Evolutionary conservation across 2,329 filamentous ascomycete genomes (phyloP).

Genomic region (Cercospora brassicicola): DNA sequence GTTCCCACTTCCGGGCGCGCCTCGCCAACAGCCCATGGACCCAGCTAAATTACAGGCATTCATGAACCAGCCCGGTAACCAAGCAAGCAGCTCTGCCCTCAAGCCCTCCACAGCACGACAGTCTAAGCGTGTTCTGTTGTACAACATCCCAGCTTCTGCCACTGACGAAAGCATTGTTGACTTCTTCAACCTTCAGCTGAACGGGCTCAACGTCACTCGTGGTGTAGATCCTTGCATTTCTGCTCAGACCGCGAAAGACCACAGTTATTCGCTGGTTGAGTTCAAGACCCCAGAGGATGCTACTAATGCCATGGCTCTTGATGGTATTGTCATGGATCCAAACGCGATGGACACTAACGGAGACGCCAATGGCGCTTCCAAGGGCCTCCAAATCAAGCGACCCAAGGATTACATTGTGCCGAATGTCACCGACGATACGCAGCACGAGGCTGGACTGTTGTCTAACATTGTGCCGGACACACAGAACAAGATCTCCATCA

Average conservation of each 20-base stretch:
- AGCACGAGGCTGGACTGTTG: constrained; percentile 73
- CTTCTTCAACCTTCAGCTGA: constrained; percentile 96
- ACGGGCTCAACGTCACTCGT: constrained; percentile 89
- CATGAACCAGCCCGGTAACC: constrained; percentile 82
- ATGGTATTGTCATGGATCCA: constrained; percentile 82
- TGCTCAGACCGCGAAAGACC: constrained; percentile 77
- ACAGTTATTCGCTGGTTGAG: constrained; percentile 80
- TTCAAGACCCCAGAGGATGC: constrained; percentile 86
- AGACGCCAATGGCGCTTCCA: constrained; percentile 53
- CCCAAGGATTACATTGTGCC: constrained; percentile 98
- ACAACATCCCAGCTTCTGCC: constrained; percentile 73
- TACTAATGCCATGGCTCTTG: constrained; percentile 84
- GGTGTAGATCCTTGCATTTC: constrained; percentile 80
- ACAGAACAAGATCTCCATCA: constrained; percentile 90
- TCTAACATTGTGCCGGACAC: constrained; percentile 84
- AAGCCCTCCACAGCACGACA: constrained; percentile 93
- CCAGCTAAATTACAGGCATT: constrained; percentile 91
- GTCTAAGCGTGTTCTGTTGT: constrained; percentile 84
- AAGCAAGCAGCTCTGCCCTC: constrained; percentile 70
- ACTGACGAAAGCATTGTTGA: constrained; percentile 73
- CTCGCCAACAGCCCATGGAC: constrained; percentile 92
- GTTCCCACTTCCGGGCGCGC: constrained; percentile 96
- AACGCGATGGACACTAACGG: constrained; percentile 56
- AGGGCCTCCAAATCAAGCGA: constrained; percentile 72
- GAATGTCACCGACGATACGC: constrained; percentile 68